Conservation (phyloP, 768 basidiomycete genomes). For the Podaxis mareebaensis region DNA sequence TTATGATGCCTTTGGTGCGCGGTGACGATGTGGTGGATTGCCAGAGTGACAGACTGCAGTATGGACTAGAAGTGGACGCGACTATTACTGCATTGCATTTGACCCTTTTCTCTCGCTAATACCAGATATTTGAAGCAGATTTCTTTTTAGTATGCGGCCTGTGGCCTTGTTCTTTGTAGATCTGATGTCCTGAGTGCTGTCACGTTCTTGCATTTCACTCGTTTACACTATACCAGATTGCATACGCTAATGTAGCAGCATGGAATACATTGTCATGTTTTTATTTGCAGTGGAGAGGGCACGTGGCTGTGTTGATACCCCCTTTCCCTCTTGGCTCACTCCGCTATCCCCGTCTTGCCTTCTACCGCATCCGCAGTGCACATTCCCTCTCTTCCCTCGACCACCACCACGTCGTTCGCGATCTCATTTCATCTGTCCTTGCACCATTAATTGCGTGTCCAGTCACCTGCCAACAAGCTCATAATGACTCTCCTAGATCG, state of each 20-base stretch:
- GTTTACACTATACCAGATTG: slow-evolving; percentile 17
- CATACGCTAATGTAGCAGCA: slow-evolving; percentile 17
- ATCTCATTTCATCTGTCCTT: neutral
- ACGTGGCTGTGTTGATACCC: slow-evolving; percentile 13
- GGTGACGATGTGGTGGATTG: neutral
- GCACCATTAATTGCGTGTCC: neutral
- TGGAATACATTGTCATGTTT: slow-evolving; percentile 7
- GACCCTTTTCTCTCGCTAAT: neutral
- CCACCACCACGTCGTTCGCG: neutral
- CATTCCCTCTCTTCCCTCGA: slow-evolving; percentile 1
- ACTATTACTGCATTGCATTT: slow-evolving; percentile 11
- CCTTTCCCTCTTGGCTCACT: neutral
- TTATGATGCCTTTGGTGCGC: slow-evolving; percentile 26
- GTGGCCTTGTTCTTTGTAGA: slow-evolving; percentile 13
- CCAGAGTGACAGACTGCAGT: neutral
- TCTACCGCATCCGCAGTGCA: slow-evolving; percentile 1
- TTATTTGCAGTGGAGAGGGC: neutral
- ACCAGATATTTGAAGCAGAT: neutral
- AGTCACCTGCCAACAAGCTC: slow-evolving; percentile 5
- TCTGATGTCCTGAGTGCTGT: slow-evolving; percentile 14
- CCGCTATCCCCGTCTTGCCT: slow-evolving; percentile 1
- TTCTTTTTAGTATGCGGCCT: slow-evolving; percentile 6
- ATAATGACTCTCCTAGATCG: slow-evolving; percentile 58
- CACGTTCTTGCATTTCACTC: slow-evolving; percentile 15
- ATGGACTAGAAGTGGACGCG: neutral